These are phyloP conservation scores for Penicillium egyptiacum DNA, from an alignment of 495 filamentous ascomycete species.

Conservation along the genomic window DNA sequence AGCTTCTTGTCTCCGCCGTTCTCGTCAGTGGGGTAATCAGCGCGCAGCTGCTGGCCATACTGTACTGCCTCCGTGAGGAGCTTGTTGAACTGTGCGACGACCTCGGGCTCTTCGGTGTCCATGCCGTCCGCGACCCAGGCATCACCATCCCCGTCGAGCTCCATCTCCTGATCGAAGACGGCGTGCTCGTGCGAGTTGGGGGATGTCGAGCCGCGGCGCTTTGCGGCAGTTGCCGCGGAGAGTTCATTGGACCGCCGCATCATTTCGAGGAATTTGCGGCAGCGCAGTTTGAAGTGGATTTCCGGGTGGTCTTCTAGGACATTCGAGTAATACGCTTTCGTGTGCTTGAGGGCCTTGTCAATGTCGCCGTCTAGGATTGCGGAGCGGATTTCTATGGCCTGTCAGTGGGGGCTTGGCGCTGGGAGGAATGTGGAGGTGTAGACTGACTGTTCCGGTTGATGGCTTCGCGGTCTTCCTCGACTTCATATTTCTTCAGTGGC, in stretches of 20 bases:
- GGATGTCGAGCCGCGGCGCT: conserved; percentile 34
- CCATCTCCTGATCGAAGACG: conserved; percentile 69
- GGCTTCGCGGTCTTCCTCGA: conserved; percentile 86
- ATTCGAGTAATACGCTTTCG: conserved; percentile 71
- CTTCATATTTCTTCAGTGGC: conserved; percentile 61
- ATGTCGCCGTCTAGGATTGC: conserved; percentile 93
- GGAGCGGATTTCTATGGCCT: conserved; percentile 68
- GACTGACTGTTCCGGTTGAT: conserved; percentile 79
- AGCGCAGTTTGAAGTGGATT: conserved; percentile 86
- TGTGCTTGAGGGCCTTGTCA: conserved; percentile 82
- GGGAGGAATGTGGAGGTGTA: not conserved
- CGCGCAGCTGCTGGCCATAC: conserved; percentile 77
- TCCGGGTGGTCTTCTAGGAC: conserved; percentile 84
- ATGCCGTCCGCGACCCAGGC: conserved; percentile 53
- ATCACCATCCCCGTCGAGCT: conserved; percentile 67
- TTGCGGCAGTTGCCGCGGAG: conserved; percentile 29
- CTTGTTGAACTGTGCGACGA: conserved; percentile 45
- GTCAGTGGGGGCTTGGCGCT: not conserved
- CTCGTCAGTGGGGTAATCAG: conserved; percentile 70
- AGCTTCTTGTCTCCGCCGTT: conserved; percentile 68
- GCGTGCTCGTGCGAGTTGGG: conserved; percentile 44
- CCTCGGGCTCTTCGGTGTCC: conserved; percentile 52
- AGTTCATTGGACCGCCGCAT: conserved; percentile 77
- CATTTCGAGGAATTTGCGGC: conserved; percentile 95
- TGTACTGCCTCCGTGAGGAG: conserved; percentile 67